Evolutionary conservation across 2,329 filamentous ascomycete species (phyloP), one percentile per base, ranked within the genome.

Genomic region (Scedosporium apiospermum): DNA sequence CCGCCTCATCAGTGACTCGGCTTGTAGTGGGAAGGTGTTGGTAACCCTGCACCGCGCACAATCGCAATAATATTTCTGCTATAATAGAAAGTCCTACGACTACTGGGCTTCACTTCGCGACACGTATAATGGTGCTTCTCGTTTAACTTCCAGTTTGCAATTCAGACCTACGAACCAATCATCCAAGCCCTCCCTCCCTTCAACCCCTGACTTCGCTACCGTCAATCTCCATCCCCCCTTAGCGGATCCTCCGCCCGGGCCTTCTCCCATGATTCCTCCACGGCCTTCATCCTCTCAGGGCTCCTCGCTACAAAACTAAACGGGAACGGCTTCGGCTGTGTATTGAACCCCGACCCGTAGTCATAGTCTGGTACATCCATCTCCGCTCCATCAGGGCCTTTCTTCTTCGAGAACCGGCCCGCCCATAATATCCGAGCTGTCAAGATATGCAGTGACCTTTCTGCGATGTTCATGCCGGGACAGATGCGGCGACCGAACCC

Each of bases 401-500:
- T 21, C n/a, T 26, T 55, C 51, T 55, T 53, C 3, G 51, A 55
- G 18, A 55, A 55, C 18, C 71, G 51, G 26, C 76, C 72, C 0
- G 69, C 71, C 72, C 74, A 77, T 0, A 72, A 71, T 62, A 77
- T 66, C 21, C 74, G 70, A 27, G 75, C 75, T 66, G 76, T 73
- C 41, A 73, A 67, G 3, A 78, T 71, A 65, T 74, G 76, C 10
- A 78, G 68, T 44, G 75, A 73, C 64, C 76, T 72, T 61, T 78
- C 75, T 0, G 76, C 76, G 18, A 78, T 72, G 21, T 76, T 74
- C 2, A 75, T 65, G 3, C 76, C 76, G 58, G 76, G 77, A 46
- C 77, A 79, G 0, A 80, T 77, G 3, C 82, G 73, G 2, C 81
- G 74, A 0, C 82, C 82, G 66, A 81, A 84, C 1, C 82, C 83